Evolutionary conservation across 257 asterid species (phyloP).

Genomic region (Solanum pinnatisectum): DNA sequence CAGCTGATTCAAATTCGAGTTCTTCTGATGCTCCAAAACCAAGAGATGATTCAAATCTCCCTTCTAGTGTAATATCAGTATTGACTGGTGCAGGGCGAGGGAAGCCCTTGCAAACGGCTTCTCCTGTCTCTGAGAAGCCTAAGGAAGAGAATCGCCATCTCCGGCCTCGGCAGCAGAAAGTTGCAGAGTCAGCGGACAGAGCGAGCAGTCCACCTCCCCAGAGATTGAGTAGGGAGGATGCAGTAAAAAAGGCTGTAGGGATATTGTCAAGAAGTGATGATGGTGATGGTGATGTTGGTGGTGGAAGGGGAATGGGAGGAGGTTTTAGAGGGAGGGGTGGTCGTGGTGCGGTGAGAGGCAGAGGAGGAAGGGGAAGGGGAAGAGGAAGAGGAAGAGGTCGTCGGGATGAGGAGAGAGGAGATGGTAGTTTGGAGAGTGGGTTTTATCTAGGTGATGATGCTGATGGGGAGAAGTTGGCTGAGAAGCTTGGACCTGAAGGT

Average conservation of each 20-base stretch:
- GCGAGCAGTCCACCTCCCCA: conserved; percentile 7
- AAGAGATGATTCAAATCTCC: conserved; percentile 5
- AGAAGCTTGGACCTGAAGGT: conserved; percentile 60
- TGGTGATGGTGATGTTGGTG: conserved; percentile 6
- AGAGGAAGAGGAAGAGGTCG: conserved; percentile 15
- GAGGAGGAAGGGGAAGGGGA: conserved; percentile 12
- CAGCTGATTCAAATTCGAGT: conserved; percentile 2
- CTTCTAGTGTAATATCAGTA: conserved; percentile 8
- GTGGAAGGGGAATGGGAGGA: conserved; percentile 3
- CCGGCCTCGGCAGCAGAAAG: conserved; percentile 11
- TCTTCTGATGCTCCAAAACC: not conserved
- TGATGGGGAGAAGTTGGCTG: conserved; percentile 51
- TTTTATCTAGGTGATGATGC: conserved; percentile 40
- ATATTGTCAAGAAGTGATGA: conserved; percentile 35
- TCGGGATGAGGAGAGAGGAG: conserved; percentile 15
- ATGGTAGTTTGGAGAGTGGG: conserved; percentile 24
- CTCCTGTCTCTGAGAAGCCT: conserved; percentile 17
- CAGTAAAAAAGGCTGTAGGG: conserved; percentile 36
- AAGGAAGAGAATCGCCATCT: conserved; percentile 45
- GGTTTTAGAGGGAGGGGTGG: conserved; percentile 29
- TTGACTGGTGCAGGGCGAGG: conserved; percentile 69
- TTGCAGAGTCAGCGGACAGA: not conserved
- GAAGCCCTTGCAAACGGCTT: conserved; percentile 19
- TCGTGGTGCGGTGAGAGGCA: conserved; percentile 21
- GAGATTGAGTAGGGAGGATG: conserved; percentile 47